Conservation (phyloP, 2,329 filamentous ascomycete species). For the Fusarium tupiense region DNA sequence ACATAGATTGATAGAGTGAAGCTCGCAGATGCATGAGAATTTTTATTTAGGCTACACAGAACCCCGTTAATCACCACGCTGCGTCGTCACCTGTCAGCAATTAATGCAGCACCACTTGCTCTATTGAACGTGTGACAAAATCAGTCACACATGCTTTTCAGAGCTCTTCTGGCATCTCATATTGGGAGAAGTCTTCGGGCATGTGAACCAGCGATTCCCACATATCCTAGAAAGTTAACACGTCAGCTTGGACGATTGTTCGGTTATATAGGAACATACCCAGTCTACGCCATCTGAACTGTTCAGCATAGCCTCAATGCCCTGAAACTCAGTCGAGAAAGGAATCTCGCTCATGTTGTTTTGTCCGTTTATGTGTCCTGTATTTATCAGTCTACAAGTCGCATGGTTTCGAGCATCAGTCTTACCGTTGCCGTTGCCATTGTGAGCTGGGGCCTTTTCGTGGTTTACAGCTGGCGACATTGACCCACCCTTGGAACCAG, state of each 20-base stretch:
- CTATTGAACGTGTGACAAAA: not conserved
- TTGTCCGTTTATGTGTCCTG: not conserved
- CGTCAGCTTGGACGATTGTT: not conserved
- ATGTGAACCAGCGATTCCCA: constrained; percentile 29
- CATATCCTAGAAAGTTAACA: not conserved
- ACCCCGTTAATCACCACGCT: not conserved
- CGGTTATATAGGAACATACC: not conserved
- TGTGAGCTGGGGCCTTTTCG: not conserved
- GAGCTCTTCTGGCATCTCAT: constrained; percentile 1
- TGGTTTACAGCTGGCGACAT: not conserved
- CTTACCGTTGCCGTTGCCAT: not conserved
- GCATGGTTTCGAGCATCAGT: rapidly evolving
- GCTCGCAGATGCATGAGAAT: not conserved
- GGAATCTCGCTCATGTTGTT: not conserved
- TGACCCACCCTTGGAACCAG: not conserved
- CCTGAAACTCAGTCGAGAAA: constrained; percentile 7
- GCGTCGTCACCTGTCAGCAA: not conserved
- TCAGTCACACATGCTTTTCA: not conserved
- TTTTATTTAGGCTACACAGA: not conserved
- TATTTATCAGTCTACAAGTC: not conserved
- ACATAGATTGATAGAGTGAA: not conserved
- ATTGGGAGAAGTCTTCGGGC: constrained; percentile 13
- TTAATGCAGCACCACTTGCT: rapidly evolving
- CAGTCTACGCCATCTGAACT: constrained; percentile 28
- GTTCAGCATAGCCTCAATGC: constrained; percentile 24